Base-by-base conservation (phyloP, 164 flowering plant species). In the Macadamia integrifolia region DNA sequence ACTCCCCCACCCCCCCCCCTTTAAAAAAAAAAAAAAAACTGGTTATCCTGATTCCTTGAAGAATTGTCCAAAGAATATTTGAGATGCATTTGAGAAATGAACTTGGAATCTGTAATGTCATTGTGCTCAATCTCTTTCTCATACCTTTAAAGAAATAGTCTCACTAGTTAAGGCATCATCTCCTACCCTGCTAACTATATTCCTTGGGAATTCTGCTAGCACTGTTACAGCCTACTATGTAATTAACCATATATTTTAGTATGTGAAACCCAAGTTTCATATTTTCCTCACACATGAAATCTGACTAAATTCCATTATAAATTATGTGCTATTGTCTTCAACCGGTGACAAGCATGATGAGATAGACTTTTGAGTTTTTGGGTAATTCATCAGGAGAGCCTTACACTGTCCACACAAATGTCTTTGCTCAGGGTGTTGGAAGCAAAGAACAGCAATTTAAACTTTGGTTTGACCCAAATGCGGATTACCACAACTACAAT, bases 321-420 rank as follows among this genome's bases (percentile, higher is more conserved):
- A 62, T 32, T 62, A 64, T 60, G 1, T 80, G 79, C 85, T 86
- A 94, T 69, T 85, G 2, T 85, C 90, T 52, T 89, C 96, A 15
- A 66, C 56, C 0, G 90, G 92, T 2, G 60, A 10, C 64, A 63
- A 15, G 62, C 98, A 87, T 40, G 92, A 88, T 31, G 89, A 92
- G 72, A 89, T 90, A 57, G 94, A 90, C 75, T n/a, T 88, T 83
- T 58, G 94, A 92, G 84, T 92, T 92, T 87, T 75, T 88, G 58
- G 96, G 96, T 2, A 92, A 90, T 67, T 67, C 77, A 46, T 72
- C 91, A 30, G 89, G 94, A 67, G 87, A 88, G 66, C 94, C 98
- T 62, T 87, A 86, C 75, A 82, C 67, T 8, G 61, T 88, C 71
- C 90, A 92, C 73, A 93, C 97, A 32, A 91, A 93, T 72, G 65